These are phyloP conservation scores for Colletotrichum aenigma DNA, from an alignment of 2,329 filamentous ascomycete species.

Conservation along the genomic window DNA sequence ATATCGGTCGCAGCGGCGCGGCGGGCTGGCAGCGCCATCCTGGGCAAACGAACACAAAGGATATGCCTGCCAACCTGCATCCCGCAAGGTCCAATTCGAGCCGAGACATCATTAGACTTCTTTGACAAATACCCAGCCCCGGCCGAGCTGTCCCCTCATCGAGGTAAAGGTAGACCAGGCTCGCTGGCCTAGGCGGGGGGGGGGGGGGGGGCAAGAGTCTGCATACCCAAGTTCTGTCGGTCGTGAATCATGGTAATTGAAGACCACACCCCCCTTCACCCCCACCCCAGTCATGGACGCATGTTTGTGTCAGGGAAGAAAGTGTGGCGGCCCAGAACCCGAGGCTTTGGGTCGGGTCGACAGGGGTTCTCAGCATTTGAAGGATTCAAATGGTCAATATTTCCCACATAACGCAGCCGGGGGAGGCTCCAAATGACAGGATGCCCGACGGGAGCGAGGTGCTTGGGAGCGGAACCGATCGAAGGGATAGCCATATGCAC, in stretches of 20 bases:
- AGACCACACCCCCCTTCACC: not conserved
- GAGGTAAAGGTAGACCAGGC: not conserved
- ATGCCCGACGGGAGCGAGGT: not conserved
- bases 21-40: constrained; percentile 7
- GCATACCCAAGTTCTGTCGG: not conserved
- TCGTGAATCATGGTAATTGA: constrained; percentile 17
- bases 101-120: constrained; percentile 20
- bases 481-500: constrained; percentile 12
- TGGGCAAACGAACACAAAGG: constrained; percentile 15
- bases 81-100: not conserved
- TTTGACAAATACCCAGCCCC: constrained; percentile 21
- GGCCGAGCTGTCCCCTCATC: not conserved
- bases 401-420: not conserved
- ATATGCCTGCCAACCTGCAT: constrained; percentile 14
- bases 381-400: not conserved
- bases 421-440: not conserved
- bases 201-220: not conserved
- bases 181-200: not conserved
- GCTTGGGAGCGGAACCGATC: not conserved
- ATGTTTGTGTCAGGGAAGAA: constrained; percentile 14
- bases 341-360: constrained; percentile 18
- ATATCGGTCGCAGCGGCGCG: constrained; percentile 9
- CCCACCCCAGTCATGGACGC: not conserved
- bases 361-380: not conserved
- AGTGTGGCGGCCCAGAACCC: constrained; percentile 21